phyloP scores from a whole-genome alignment of 192 early-diverging fungal species.

The Entomortierella parvispora region DNA sequence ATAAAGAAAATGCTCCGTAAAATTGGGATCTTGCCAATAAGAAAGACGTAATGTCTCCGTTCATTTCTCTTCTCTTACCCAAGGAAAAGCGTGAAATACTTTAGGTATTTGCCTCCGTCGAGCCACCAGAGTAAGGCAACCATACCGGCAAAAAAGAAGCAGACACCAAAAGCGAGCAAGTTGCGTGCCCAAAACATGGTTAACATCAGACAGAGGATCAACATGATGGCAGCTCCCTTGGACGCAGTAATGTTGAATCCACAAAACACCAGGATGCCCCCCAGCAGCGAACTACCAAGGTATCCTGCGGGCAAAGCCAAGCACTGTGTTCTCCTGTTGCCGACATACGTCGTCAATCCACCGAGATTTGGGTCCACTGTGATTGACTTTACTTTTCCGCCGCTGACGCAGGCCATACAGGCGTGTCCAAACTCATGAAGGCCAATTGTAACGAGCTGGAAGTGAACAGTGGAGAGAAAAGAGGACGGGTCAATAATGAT shows the following conservation, averaged over 20 bases:
- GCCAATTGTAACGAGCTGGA: constrained; percentile 85
- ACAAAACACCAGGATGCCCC: constrained; percentile 92
- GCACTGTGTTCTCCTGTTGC: constrained; percentile 74
- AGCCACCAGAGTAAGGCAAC: constrained; percentile 89
- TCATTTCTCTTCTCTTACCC: no score
- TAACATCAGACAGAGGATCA: constrained; percentile 84
- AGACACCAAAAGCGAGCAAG: constrained; percentile 85
- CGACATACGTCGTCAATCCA: constrained; percentile 73
- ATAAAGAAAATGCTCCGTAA: no score
- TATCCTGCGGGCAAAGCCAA: constrained; percentile 91
- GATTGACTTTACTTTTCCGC: constrained; percentile 88
- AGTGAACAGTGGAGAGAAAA: not conserved
- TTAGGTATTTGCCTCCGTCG: constrained; percentile 73
- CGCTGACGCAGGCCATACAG: constrained; percentile 84
- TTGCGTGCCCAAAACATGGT: constrained; percentile 91
- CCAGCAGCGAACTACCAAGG: constrained; percentile 87
- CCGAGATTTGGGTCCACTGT: constrained; percentile 94
- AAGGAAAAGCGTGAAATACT: constrained; percentile 94
- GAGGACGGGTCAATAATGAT: not conserved
- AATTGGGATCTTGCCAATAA: no score
- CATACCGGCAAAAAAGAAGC: constrained; percentile 84
- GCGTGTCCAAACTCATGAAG: constrained; percentile 98
- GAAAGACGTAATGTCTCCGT: no score
- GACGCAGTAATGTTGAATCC: constrained; percentile 90
- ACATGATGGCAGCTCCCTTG: constrained; percentile 86